phyloP scores from a whole-genome alignment of 495 filamentous ascomycete species.

The Glonium stellatum region DNA sequence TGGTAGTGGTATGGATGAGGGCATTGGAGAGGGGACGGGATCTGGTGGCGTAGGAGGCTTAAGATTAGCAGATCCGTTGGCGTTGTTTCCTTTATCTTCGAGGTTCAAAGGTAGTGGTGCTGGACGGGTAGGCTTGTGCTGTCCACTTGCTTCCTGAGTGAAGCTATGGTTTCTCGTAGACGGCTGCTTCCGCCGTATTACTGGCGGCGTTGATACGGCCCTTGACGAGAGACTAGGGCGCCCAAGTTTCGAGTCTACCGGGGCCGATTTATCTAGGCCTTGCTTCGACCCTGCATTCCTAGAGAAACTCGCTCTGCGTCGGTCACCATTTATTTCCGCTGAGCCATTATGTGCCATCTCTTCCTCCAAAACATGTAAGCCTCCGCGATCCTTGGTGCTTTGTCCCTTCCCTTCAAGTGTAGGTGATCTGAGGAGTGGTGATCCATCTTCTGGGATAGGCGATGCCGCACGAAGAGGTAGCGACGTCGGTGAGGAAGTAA shows the following conservation, averaged over 20 bases:
- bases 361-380: background rate
- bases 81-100: conserved; percentile 29
- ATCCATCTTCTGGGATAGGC: conserved; percentile 18
- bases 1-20: conserved; percentile 66
- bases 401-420: background rate
- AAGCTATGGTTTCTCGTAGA: conserved; percentile 17
- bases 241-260: conserved; percentile 15
- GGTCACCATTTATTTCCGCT: background rate
- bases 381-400: background rate
- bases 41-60: conserved; percentile 8
- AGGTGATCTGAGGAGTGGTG: background rate
- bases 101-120: conserved; percentile 35
- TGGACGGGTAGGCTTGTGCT: conserved; percentile 8
- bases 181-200: conserved; percentile 36
- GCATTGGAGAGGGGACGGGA: conserved; percentile 58
- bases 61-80: conserved; percentile 1
- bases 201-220: conserved; percentile 35
- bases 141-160: background rate
- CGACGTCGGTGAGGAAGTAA: conserved; percentile 48
- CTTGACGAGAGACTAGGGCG: conserved; percentile 31
- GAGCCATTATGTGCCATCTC: background rate
- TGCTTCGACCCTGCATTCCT: conserved; percentile 9
- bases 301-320: background rate
- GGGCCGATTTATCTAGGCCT: conserved; percentile 19
- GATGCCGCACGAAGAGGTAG: conserved; percentile 27